Conservation (phyloP, 2,329 filamentous ascomycete genomes). For the Fusarium siculi region DNA sequence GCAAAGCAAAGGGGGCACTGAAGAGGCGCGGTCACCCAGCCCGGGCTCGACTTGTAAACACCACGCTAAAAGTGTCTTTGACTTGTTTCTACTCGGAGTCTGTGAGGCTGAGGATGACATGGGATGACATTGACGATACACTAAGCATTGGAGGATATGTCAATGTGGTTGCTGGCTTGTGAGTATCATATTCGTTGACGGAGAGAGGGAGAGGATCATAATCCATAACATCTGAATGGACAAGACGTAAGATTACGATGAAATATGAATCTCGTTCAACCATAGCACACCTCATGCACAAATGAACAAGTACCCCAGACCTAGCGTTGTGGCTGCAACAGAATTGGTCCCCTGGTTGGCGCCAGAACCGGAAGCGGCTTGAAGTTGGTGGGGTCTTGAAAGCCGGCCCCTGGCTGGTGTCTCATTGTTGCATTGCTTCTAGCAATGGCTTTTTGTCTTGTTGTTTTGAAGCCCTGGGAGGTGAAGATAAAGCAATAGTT, state of each 20-base stretch:
- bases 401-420: slow-evolving; percentile 21
- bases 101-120: slow-evolving; percentile 29
- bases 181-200: not conserved
- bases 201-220: not conserved
- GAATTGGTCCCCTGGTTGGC: slow-evolving; percentile 22
- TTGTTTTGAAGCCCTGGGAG: not conserved
- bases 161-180: slow-evolving; percentile 6
- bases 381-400: slow-evolving; percentile 29
- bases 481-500: not conserved
- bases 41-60: not conserved
- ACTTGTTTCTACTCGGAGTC: not conserved
- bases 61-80: not conserved
- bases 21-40: slow-evolving; percentile 29
- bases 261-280: slow-evolving; percentile 1
- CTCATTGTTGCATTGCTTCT: slow-evolving; percentile 13
- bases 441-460: not conserved
- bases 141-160: slow-evolving; percentile 21
- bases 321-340: slow-evolving; percentile 29
- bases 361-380: slow-evolving; percentile 31
- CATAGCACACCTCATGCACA: slow-evolving; percentile 8
- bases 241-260: not conserved
- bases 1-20: slow-evolving; percentile 20
- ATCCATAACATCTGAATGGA: not conserved
- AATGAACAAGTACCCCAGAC: slow-evolving; percentile 38
- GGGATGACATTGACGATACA: slow-evolving; percentile 4